Base-by-base conservation (phyloP, 2,329 filamentous ascomycete species). In the Sphaceloma murrayae region DNA sequence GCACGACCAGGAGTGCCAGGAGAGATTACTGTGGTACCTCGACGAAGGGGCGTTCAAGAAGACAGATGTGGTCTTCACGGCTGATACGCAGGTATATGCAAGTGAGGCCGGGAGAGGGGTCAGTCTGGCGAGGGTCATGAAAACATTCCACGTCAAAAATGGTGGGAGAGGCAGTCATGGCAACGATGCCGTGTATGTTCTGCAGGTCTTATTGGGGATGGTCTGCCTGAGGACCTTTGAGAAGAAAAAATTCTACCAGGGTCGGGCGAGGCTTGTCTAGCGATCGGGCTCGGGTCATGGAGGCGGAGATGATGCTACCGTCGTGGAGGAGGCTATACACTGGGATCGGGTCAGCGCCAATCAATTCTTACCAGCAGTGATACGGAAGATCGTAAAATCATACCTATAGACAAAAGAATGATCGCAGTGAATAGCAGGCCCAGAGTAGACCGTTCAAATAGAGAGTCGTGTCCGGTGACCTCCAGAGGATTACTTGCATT, bases 121-220 rank as follows among this genome's bases (percentile, higher is more conserved):
- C 7, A 11, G 42, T 8, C 19, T 45, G 30, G 29, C 8, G 21
- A 11, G 18, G 4, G 3, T 45, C 9, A 5, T 34, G 8, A 26
- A 34, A 10, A 11, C 10, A 19, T 26, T 45, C 22, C n/a, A 16
- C 2, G 6, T 45, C 14, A 14, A 45, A n/a, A 11, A 31, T 9
- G 11, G 11, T 4, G 17, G 19, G 14, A 46, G 46, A 27, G 56
- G 59, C 31, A 57, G 57, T 43, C 56, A 56, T n/a, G 51, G 52
- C 18, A 60, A 60, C 26, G 58, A 60, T 45, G 57, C 58, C 4
- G 56, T 55, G 1, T 58, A 57, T 40, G 53, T 54, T 2, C 49
- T 60, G 52, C 53, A 55, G 48, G 47, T 47, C 2, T 34, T 57
- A 36, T 22, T 58, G 9, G 34, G 14, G 42, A 34, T 45, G 42